phyloP scores from a whole-genome alignment of 1,284 basidiomycete species.

The Ustilago nuda region DNA sequence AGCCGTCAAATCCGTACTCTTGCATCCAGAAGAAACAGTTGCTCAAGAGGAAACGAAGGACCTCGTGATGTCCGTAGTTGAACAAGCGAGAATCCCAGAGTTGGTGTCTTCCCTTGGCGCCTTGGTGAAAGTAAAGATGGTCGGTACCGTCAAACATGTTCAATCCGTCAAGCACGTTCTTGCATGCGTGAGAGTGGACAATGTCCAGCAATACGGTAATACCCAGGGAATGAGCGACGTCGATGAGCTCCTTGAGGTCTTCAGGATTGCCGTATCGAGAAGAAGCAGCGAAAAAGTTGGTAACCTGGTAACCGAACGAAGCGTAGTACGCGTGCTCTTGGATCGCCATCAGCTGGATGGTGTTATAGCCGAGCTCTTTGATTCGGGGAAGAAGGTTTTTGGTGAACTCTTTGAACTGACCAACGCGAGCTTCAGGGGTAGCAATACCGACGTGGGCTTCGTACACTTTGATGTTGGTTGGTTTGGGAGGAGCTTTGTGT shows the following conservation, averaged over 20 bases:
- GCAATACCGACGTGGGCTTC: slow-evolving; percentile 99
- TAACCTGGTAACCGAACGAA: slow-evolving; percentile 98
- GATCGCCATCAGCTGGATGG: slow-evolving; percentile 84
- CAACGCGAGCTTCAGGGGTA: slow-evolving; percentile 84
- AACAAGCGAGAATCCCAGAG: slow-evolving; percentile 91
- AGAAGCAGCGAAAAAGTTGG: slow-evolving; percentile 96
- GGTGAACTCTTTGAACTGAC: slow-evolving; percentile 94
- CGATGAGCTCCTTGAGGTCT: slow-evolving; percentile 92
- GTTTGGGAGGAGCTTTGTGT: slow-evolving; percentile 78
- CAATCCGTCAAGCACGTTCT: slow-evolving; percentile 94
- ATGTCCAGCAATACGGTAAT: slow-evolving; percentile 93
- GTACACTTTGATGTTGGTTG: slow-evolving; percentile 83
- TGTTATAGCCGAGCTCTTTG: slow-evolving; percentile 91
- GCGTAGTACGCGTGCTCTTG: slow-evolving; percentile 99
- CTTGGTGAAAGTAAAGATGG: slow-evolving; percentile 96
- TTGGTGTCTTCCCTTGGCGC: slow-evolving; percentile 87
- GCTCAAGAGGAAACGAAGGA: slow-evolving; percentile 90
- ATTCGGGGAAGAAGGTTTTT: slow-evolving; percentile 85
- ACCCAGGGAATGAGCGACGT: slow-evolving; percentile 92
- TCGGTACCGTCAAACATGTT: slow-evolving; percentile 97
- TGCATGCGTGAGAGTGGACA: slow-evolving; percentile 97
- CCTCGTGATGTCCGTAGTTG: slow-evolving; percentile 95
- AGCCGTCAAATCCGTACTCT: slow-evolving; percentile 94
- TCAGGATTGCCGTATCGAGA: slow-evolving; percentile 89
- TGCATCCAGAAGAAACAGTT: slow-evolving; percentile 97